Evolutionary conservation across 2,329 filamentous ascomycete species (phyloP).

Genomic region (Teratosphaeria destructans): DNA sequence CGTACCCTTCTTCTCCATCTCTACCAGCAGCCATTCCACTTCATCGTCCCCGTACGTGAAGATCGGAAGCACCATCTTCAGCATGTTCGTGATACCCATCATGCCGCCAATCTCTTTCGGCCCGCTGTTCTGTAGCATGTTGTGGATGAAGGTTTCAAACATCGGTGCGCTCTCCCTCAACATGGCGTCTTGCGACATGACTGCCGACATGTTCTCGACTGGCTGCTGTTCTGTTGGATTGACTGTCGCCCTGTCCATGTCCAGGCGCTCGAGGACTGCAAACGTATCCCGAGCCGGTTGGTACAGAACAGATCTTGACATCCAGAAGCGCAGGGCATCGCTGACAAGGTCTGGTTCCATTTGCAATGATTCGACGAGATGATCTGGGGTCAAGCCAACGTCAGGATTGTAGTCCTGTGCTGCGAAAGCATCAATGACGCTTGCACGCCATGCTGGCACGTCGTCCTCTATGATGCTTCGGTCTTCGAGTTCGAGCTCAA

Average conservation of each 20-base stretch:
- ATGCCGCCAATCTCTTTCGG: conserved; percentile 50
- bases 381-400: conserved; percentile 24
- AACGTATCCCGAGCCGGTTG: conserved; percentile 45
- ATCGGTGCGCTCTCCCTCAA: conserved; percentile 60
- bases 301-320: conserved; percentile 55
- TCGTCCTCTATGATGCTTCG: conserved; percentile 59
- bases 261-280: conserved; percentile 56
- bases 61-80: conserved; percentile 81
- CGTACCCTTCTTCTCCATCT: conserved; percentile 63
- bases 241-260: conserved; percentile 25
- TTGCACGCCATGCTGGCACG: conserved; percentile 75
- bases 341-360: conserved; percentile 66
- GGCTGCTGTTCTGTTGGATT: conserved; percentile 24
- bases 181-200: conserved; percentile 44
- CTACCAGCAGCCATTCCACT: conserved; percentile 64
- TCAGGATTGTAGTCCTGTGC: conserved; percentile 14
- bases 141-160: conserved; percentile 86
- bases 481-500: conserved; percentile 76
- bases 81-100: conserved; percentile 85
- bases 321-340: conserved; percentile 61
- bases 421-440: conserved; percentile 76
- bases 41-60: conserved; percentile 88
- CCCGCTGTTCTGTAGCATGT: conserved; percentile 83
- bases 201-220: conserved; percentile 37
- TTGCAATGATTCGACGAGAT: conserved; percentile 46